These are phyloP conservation scores for Dictyophora rubrovolvata DNA, from an alignment of 768 basidiomycete genomes.

Conservation along the genomic window DNA sequence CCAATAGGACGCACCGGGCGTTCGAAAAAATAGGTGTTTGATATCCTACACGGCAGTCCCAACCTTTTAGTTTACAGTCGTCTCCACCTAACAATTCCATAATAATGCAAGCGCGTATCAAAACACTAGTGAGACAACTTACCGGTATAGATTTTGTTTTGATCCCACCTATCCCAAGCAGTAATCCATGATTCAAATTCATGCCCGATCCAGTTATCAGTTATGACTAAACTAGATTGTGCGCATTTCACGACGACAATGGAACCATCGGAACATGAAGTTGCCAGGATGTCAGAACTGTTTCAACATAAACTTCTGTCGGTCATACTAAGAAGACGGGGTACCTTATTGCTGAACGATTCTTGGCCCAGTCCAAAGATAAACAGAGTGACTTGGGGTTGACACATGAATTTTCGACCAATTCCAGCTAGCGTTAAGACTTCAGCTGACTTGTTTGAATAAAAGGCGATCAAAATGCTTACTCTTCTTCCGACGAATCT, in stretches of 20 bases:
- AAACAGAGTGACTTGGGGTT: slow-evolving; percentile 62
- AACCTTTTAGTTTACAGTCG: slow-evolving; percentile 79
- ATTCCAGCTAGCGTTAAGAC: slow-evolving; percentile 10
- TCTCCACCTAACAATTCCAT: slow-evolving; percentile 64
- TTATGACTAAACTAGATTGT: slow-evolving; percentile 35
- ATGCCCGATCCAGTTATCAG: slow-evolving; percentile 73
- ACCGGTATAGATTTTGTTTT: slow-evolving; percentile 79
- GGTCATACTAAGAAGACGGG: slow-evolving; percentile 26
- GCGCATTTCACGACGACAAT: slow-evolving; percentile 44
- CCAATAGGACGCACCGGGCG: slow-evolving; percentile 39
- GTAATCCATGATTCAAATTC: slow-evolving; percentile 93
- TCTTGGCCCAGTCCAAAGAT: slow-evolving; percentile 88
- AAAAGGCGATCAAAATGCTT: slow-evolving; percentile 9
- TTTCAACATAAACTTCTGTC: not conserved
- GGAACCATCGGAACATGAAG: slow-evolving; percentile 78
- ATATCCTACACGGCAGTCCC: slow-evolving; percentile 73
- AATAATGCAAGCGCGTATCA: not conserved
- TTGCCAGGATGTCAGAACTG: slow-evolving; percentile 47
- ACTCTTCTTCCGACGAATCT: slow-evolving; percentile 45
- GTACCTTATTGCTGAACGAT: slow-evolving; percentile 24
- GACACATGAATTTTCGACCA: slow-evolving; percentile 20
- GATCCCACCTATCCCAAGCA: slow-evolving; percentile 83
- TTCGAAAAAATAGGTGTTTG: slow-evolving; percentile 56
- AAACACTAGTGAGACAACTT: slow-evolving; percentile 8
- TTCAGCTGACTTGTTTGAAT: not conserved